These are phyloP conservation scores for Saccharomycopsis amapae DNA, from an alignment of 805 yeast genomes.

Conservation along the genomic window DNA sequence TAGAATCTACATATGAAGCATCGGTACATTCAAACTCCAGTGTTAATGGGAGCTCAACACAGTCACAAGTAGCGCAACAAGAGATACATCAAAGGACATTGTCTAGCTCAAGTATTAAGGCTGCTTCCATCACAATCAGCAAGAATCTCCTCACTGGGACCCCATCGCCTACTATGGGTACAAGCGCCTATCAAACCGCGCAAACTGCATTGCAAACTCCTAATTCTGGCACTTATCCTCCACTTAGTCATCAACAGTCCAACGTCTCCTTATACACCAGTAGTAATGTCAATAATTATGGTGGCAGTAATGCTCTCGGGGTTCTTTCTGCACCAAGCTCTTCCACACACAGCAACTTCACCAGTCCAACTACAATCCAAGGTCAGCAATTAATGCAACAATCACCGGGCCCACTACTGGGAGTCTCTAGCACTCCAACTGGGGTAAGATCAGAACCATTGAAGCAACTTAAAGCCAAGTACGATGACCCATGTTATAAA, in stretches of 20 bases:
- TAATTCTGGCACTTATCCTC: slow-evolving; percentile 7
- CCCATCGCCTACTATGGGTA: slow-evolving; percentile 15
- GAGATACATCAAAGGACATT: slow-evolving; percentile 4
- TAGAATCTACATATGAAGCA: slow-evolving; percentile 9
- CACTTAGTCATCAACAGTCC: slow-evolving; percentile 6
- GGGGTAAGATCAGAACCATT: slow-evolving; percentile 24
- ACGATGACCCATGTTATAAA: slow-evolving; percentile 83
- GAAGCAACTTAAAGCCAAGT: slow-evolving; percentile 21
- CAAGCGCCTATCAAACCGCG: slow-evolving; percentile 18
- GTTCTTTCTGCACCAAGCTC: slow-evolving; percentile 8
- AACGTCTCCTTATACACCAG: slow-evolving; percentile 5
- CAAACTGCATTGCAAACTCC: slow-evolving; percentile 20
- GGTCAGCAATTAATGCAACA: background rate
- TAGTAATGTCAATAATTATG: background rate
- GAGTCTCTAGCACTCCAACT: background rate
- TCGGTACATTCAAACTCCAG: background rate
- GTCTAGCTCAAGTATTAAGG: slow-evolving; percentile 15
- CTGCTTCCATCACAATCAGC: background rate
- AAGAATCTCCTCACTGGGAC: slow-evolving; percentile 11
- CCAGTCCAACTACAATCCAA: slow-evolving; percentile 5
- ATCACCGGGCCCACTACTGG: background rate
- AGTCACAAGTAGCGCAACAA: background rate
- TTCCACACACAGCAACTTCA: slow-evolving; percentile 5
- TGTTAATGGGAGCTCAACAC: background rate
- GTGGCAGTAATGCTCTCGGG: background rate